Evolutionary conservation across 1,284 basidiomycete genomes (phyloP).

Genomic region (Malassezia equina): DNA sequence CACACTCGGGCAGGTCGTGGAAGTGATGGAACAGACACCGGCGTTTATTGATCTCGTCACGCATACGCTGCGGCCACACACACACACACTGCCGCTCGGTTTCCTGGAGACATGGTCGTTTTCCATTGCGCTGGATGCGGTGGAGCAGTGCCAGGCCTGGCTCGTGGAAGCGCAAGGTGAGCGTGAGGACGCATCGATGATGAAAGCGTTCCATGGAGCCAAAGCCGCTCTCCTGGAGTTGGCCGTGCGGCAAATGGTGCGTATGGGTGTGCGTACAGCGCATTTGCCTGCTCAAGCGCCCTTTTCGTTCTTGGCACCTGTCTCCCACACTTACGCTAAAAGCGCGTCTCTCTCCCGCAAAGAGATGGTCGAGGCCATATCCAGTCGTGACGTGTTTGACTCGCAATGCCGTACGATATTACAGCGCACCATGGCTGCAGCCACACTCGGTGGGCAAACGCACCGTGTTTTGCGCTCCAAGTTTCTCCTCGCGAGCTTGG

Average conservation of each 20-base stretch:
- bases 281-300: conserved; percentile 64
- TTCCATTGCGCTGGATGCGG: conserved; percentile 74
- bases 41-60: conserved; percentile 73
- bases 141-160: conserved; percentile 75
- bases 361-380: conserved; percentile 14
- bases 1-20: conserved; percentile 59
- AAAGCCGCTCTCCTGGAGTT: conserved; percentile 74
- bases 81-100: not conserved
- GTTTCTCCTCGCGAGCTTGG: conserved; percentile 4
- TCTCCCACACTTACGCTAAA: conserved; percentile 5
- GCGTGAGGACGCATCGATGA: conserved; percentile 16
- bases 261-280: conserved; percentile 62
- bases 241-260: conserved; percentile 66
- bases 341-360: conserved; percentile 15
- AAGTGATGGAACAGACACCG: conserved; percentile 60
- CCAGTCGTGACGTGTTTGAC: conserved; percentile 12
- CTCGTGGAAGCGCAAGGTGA: conserved; percentile 34
- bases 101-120: conserved; percentile 92
- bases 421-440: conserved; percentile 3
- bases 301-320: conserved; percentile 47
- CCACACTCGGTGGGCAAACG: conserved; percentile 2
- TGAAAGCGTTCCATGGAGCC: conserved; percentile 36
- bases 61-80: conserved; percentile 60
- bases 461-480: not conserved
- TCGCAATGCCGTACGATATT: conserved; percentile 10